Evolutionary conservation across 257 asterid species (phyloP).

Genomic region (Nicotiana obtusifolia): DNA sequence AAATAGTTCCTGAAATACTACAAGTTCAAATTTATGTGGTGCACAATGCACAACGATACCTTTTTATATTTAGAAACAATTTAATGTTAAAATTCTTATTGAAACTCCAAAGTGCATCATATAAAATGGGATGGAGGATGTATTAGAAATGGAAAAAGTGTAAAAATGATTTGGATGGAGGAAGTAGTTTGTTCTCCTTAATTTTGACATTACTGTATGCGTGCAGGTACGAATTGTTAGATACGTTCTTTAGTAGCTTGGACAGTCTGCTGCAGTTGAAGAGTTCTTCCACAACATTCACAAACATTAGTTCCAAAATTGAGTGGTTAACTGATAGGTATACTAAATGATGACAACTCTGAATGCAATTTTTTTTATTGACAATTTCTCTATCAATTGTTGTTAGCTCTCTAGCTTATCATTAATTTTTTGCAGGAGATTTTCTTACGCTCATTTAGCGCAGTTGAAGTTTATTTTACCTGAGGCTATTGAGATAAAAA

Average conservation of each 20-base stretch:
- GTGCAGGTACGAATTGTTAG: constrained; percentile 59
- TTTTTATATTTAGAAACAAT: too few relatives aligned
- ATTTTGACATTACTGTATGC: too few relatives aligned
- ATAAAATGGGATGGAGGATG: too few relatives aligned
- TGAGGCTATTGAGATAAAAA: constrained; percentile 1
- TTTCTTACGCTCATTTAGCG: not conserved
- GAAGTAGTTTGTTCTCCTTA: too few relatives aligned
- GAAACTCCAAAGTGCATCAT: too few relatives aligned
- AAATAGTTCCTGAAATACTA: too few relatives aligned
- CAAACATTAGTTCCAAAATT: constrained; percentile 51
- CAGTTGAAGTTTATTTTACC: constrained; percentile 5
- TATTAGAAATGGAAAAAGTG: too few relatives aligned
- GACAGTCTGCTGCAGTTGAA: constrained; percentile 62
- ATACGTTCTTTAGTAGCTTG: constrained; percentile 60
- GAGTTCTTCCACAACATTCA: constrained; percentile 44
- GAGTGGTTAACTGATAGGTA: constrained; percentile 76
- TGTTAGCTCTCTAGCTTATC: not conserved
- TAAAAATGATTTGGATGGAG: too few relatives aligned
- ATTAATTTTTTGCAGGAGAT: constrained; percentile 2
- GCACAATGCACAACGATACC: too few relatives aligned
- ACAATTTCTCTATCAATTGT: not conserved
- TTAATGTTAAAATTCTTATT: too few relatives aligned
- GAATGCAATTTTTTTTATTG: not conserved
- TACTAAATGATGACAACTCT: not conserved
- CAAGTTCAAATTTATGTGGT: too few relatives aligned